Conservation (phyloP, 78 protist species). For the Dictyostelium capitatum region DNA sequence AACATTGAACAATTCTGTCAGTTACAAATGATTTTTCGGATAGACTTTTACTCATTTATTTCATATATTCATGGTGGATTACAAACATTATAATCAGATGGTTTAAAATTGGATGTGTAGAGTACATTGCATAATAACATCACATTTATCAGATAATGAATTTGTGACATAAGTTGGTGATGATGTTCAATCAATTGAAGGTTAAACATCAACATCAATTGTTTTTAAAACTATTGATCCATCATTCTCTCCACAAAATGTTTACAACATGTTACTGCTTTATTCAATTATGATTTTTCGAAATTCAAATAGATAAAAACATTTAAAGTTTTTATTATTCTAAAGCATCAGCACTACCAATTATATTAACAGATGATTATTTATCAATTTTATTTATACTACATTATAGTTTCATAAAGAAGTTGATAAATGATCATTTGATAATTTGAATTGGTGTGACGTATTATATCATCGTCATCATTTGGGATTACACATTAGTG, state of each 20-base stretch:
- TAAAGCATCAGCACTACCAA: neutral
- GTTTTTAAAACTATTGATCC: neutral
- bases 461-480: too few relatives aligned
- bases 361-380: conserved; percentile 22
- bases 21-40: too few relatives aligned
- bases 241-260: conserved; percentile 14
- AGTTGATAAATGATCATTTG: too few relatives aligned
- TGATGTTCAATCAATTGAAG: conserved; percentile 21
- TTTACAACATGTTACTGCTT: conserved; percentile 3
- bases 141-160: neutral
- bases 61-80: conserved; percentile 33
- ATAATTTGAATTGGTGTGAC: too few relatives aligned
- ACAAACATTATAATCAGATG: neutral
- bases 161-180: conserved; percentile 24
- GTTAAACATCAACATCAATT: conserved; percentile 11
- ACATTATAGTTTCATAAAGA: too few relatives aligned
- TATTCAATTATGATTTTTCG: too few relatives aligned
- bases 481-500: too few relatives aligned
- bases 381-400: conserved; percentile 37
- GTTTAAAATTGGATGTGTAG: conserved; percentile 36
- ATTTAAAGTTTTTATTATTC: neutral
- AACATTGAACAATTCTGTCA: too few relatives aligned
- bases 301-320: neutral
- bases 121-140: conserved; percentile 18
- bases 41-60: too few relatives aligned